Percentiles rank a stretch among this genome's conserved stretches.
Conservation (phyloP, 371 early-diverging fungal genomes). For the Apophysomyces elegans region DNA sequence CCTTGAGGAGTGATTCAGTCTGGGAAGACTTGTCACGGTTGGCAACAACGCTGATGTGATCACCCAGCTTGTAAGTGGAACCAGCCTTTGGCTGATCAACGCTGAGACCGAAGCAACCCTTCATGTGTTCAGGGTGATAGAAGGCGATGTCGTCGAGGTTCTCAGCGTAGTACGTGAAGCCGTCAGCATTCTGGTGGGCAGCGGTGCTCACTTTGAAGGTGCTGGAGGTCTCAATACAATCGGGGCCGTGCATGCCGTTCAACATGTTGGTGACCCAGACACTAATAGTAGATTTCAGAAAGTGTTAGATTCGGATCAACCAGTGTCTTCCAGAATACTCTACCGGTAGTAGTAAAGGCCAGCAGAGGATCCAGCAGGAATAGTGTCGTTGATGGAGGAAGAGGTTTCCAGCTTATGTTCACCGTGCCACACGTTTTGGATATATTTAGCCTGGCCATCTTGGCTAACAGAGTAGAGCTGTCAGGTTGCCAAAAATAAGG, state of each 20-base stretch:
- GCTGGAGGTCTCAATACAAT: slow-evolving; percentile 56
- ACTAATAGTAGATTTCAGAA: slow-evolving; percentile 19
- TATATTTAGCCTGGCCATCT: slow-evolving; percentile 42
- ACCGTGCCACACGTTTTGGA: slow-evolving; percentile 51
- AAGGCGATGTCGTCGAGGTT: slow-evolving; percentile 34
- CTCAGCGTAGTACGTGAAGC: slow-evolving; percentile 52
- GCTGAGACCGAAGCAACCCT: slow-evolving; percentile 49
- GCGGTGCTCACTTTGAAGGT: slow-evolving; percentile 66
- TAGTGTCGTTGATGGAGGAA: slow-evolving; percentile 36
- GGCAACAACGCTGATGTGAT: slow-evolving; percentile 37
- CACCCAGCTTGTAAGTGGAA: slow-evolving; percentile 22
- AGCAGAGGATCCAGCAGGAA: slow-evolving; percentile 34
- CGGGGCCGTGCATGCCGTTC: slow-evolving; percentile 48
- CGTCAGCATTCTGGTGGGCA: slow-evolving; percentile 59
- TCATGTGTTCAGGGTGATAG: slow-evolving; percentile 34
- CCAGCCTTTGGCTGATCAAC: slow-evolving; percentile 40
- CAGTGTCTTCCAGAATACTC: background rate
- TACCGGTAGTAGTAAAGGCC: slow-evolving; percentile 59
- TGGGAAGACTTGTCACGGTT: slow-evolving; percentile 44
- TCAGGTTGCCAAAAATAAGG: slow-evolving; percentile 11
- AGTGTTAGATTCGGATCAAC: background rate
- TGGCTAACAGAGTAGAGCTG: slow-evolving; percentile 44
- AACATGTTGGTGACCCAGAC: slow-evolving; percentile 54
- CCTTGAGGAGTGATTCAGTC: slow-evolving; percentile 37
- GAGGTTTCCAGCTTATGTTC: slow-evolving; percentile 34